Conservation (phyloP, 495 filamentous ascomycete genomes). For the Parmelia sp. region DNA sequence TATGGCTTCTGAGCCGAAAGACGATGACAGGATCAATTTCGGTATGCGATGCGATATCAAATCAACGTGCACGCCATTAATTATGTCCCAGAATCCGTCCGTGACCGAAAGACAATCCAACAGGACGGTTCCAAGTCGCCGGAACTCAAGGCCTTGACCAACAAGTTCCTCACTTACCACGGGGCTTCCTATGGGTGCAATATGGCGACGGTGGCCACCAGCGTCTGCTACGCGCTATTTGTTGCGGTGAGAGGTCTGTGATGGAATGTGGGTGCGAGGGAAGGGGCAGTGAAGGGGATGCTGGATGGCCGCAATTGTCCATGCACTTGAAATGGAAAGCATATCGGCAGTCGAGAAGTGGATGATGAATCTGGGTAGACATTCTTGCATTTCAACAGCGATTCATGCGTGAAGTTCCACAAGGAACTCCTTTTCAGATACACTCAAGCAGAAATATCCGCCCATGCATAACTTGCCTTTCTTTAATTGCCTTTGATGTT, state of each 20-base stretch:
- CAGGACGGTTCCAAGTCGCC: neutral
- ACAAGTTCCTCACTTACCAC: neutral
- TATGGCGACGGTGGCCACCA: neutral
- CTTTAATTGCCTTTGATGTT: too few relatives aligned
- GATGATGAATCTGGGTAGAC: too few relatives aligned
- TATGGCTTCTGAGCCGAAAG: neutral
- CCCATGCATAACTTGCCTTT: too few relatives aligned
- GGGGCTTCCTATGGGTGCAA: neutral
- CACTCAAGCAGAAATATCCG: too few relatives aligned
- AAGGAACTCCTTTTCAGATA: too few relatives aligned
- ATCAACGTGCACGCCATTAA: neutral
- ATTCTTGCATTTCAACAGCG: too few relatives aligned
- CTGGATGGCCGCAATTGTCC: too few relatives aligned
- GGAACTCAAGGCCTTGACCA: neutral
- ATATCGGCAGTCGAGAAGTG: too few relatives aligned
- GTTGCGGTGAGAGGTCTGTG: neutral
- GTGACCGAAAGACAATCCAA: neutral
- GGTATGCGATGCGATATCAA: neutral
- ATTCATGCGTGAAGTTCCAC: too few relatives aligned
- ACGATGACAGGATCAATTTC: neutral
- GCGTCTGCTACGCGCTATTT: neutral
- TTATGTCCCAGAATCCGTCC: neutral
- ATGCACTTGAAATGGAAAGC: too few relatives aligned
- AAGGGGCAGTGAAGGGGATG: too few relatives aligned
- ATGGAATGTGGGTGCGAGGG: neutral